These are phyloP conservation scores for Metschnikowia dekortorum DNA, from an alignment of 805 yeast genomes.

Conservation along the genomic window DNA sequence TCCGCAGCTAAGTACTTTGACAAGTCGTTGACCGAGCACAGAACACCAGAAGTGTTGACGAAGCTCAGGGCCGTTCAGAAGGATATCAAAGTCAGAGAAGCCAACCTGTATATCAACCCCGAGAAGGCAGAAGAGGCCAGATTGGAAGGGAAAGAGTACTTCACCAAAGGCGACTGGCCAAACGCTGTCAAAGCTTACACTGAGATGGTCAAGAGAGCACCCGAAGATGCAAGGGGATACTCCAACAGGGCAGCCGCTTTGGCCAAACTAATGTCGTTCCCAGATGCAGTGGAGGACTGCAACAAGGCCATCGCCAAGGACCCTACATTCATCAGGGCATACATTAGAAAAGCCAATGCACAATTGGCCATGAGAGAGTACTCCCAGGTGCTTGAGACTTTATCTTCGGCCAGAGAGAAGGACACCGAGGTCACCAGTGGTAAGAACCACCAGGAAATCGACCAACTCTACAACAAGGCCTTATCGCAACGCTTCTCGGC, in stretches of 20 bases:
- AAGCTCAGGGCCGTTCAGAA: slow-evolving; percentile 87
- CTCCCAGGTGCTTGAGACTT: slow-evolving; percentile 74
- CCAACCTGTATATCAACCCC: slow-evolving; percentile 76
- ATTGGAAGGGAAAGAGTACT: slow-evolving; percentile 81
- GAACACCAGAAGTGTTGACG: slow-evolving; percentile 88
- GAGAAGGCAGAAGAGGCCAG: slow-evolving; percentile 95
- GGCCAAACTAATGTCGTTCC: slow-evolving; percentile 93
- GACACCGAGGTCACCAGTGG: slow-evolving; percentile 61
- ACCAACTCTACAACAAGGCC: slow-evolving; percentile 75
- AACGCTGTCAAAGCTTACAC: slow-evolving; percentile 89
- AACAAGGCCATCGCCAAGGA: slow-evolving; percentile 83
- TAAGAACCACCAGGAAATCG: slow-evolving; percentile 68
- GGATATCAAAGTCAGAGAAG: slow-evolving; percentile 73
- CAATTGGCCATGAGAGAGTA: slow-evolving; percentile 87
- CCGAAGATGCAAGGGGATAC: slow-evolving; percentile 93
- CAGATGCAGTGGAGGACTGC: slow-evolving; percentile 92
- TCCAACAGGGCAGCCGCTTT: slow-evolving; percentile 97
- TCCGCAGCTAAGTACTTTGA: slow-evolving; percentile 77
- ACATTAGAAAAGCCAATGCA: slow-evolving; percentile 94
- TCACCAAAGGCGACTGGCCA: slow-evolving; percentile 94
- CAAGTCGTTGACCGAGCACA: slow-evolving; percentile 92
- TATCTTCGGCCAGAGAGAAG: slow-evolving; percentile 69
- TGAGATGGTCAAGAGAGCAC: slow-evolving; percentile 96
- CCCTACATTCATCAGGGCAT: slow-evolving; percentile 88
- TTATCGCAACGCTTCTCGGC: slow-evolving; percentile 74